Base-by-base conservation (phyloP, 148 eudicot genomes). In the Rhododendron ovatum region DNA sequence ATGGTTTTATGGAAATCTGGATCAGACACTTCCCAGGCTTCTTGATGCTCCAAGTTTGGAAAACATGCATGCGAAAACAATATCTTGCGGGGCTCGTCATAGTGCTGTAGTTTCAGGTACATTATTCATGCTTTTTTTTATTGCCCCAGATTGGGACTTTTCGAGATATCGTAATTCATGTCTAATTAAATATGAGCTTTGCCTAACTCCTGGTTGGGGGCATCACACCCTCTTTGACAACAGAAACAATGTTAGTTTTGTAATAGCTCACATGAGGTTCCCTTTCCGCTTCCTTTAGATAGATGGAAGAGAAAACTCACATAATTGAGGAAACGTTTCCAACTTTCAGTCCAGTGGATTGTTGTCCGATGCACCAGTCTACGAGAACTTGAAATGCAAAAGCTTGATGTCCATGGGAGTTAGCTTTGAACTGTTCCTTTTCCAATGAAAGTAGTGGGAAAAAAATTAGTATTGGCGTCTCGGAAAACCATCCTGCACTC, bases 71-170 rank as follows among this genome's bases (percentile, higher is more conserved):
- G 96, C 92, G n/a, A 92, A 88, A 87, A 83, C 87, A 3, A 90
- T 97, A 80, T 97, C 99, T 71, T 97, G 98, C 53, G 99, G 99
- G 79, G 99, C 99, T 79, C 98, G 99, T 57, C 99, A 97, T 86
- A 94, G 93, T 91, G 96, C 99, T 75, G 87, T 95, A 35, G 93
- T 95, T 67, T 90, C 99, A 91, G 98, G 99, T 97, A 89, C 53
- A 78, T 82, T 15, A 37, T 80, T 12, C 41, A 75, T 63, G 35
- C 48, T 69, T 28, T 79, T 63, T 20, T 41, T 41, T 45, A 50
- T 30, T 18, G 39, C 18, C 35, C 15, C 17, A 43, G 53, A 43
- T 35, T 37, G 55, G 37, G 51, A 8, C 4, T 26, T 83, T 61
- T 57, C 35, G 50, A 37, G 76, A 13, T 13, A 28, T 14, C 39